Conservation (phyloP, 2,329 filamentous ascomycete genomes). For the Penicillium sp. region DNA sequence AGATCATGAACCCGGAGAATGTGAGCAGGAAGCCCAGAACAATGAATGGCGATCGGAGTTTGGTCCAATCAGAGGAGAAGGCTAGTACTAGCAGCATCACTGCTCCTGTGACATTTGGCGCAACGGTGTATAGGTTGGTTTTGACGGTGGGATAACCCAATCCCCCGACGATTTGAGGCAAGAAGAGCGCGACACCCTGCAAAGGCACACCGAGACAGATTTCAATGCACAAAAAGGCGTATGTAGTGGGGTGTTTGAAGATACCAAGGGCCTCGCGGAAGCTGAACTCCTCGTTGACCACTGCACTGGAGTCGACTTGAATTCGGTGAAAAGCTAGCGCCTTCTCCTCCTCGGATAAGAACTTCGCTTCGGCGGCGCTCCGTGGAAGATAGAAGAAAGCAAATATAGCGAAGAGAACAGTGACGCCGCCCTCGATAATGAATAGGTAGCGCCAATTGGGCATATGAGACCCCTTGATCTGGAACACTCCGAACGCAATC, state of each 20-base stretch:
- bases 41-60: slow-evolving; percentile 72
- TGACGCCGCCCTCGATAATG: slow-evolving; percentile 58
- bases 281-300: slow-evolving; percentile 57
- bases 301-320: slow-evolving; percentile 68
- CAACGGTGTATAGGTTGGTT: slow-evolving; percentile 79
- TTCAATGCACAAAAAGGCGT: slow-evolving; percentile 56
- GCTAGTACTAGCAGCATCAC: slow-evolving; percentile 70
- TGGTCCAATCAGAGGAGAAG: slow-evolving; percentile 65
- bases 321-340: slow-evolving; percentile 70
- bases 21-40: slow-evolving; percentile 70
- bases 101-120: slow-evolving; percentile 72
- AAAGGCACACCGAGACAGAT: slow-evolving; percentile 60
- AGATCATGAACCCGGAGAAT: slow-evolving; percentile 76
- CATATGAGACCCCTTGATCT: slow-evolving; percentile 50
- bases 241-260: slow-evolving; percentile 55
- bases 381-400: slow-evolving; percentile 68
- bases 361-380: slow-evolving; percentile 62
- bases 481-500: slow-evolving; percentile 61
- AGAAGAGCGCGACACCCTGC: slow-evolving; percentile 56
- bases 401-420: slow-evolving; percentile 61
- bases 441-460: slow-evolving; percentile 55
- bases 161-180: slow-evolving; percentile 57
- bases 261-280: slow-evolving; percentile 53
- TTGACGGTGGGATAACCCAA: slow-evolving; percentile 57
- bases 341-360: slow-evolving; percentile 65